Base-by-base conservation (phyloP, 139 green algal species). In the Chlorella sorokiniana region DNA sequence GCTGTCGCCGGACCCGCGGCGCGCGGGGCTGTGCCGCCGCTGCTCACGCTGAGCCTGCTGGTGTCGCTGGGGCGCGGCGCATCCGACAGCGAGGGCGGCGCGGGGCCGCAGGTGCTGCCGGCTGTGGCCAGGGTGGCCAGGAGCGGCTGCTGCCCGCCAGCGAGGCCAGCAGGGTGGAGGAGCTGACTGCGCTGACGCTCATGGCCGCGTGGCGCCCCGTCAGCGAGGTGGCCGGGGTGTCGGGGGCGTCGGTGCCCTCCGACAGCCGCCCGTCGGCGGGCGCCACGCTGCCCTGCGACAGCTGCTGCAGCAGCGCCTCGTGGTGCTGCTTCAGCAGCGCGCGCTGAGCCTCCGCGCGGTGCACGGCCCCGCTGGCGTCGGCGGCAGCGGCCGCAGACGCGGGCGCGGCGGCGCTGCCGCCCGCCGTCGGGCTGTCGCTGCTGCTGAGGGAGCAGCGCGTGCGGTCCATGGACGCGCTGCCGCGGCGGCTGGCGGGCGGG, bases 251-350 rank as follows among this genome's bases (percentile, higher is more conserved):
- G 1, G 48, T 45, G 44, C 35, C 8, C 31, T 20, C 45, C 0
- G 70, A 77, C 14, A 63, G 44, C n/a, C 70, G 29, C 45, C 56
- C 22, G 18, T 65, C 65, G 27, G 20, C 37, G n/a, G 35, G 35
- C 22, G 65, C 35, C 35, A 72, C 65, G 10, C 65, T 77, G 70
- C 71, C 9, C 48, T 78, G 71, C 33, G 48, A 31, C 71, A 78
- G 71, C 33, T 61, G 20, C 4, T 48, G 48, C 48, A 78, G 71
- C 71, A 78, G 71, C 33, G 71, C 71, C 48, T 78, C 71, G 33
- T 78, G 71, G 71, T 78, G 71, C 33, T 65, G 48, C 51, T 67
- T 33, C 71, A 78, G 71, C 71, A 67, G 71, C 71, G 67, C 22
- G 48, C 71, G 71, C 51, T 65, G 48, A 33, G 67, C 71, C 71